Evolutionary conservation across 2,329 filamentous ascomycete genomes (phyloP).

Genomic region (Polytolypa hystricis): DNA sequence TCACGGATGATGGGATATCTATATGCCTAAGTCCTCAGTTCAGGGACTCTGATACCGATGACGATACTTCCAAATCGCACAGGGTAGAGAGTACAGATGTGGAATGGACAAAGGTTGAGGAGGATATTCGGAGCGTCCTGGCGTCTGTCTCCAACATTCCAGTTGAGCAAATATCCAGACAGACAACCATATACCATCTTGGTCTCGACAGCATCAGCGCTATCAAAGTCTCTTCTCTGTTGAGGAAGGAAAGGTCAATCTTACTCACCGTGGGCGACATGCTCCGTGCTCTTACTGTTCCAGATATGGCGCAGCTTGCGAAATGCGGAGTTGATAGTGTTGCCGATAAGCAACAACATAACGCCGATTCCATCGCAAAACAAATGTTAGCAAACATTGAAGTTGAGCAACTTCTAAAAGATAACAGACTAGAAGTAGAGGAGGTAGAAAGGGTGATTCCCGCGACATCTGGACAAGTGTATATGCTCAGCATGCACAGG

Average conservation of each 20-base stretch:
- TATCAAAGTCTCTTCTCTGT: slow-evolving; percentile 65
- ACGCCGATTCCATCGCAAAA: slow-evolving; percentile 16
- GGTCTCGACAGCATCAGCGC: slow-evolving; percentile 87
- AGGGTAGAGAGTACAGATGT: neutral
- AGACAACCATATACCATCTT: slow-evolving; percentile 65
- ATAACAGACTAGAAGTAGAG: slow-evolving; percentile 30
- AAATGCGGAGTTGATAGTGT: too few relatives aligned
- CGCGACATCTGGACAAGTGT: slow-evolving; percentile 64
- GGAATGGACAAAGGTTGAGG: slow-evolving; percentile 24
- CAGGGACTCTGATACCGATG: slow-evolving; percentile 2
- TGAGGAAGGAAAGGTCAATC: slow-evolving; percentile 51
- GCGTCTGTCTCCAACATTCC: slow-evolving; percentile 51
- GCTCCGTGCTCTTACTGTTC: slow-evolving; percentile 53
- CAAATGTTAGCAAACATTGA: slow-evolving; percentile 30
- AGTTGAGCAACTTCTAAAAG: slow-evolving; percentile 26
- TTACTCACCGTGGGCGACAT: slow-evolving; percentile 59
- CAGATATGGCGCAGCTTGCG: slow-evolving; percentile 46
- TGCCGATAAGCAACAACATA: slow-evolving; percentile 10
- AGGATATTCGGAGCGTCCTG: slow-evolving; percentile 36
- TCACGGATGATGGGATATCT: slow-evolving; percentile 42
- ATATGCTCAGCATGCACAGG: slow-evolving; percentile 71
- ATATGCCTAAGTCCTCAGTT: slow-evolving; percentile 39
- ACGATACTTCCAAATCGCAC: neutral
- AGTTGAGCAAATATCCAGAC: slow-evolving; percentile 45
- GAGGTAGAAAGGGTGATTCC: slow-evolving; percentile 52